Percentiles rank a stretch among this genome's conserved stretches.
Conservation (phyloP, 371 early-diverging fungal genomes). For the Mucor circinelloides region DNA sequence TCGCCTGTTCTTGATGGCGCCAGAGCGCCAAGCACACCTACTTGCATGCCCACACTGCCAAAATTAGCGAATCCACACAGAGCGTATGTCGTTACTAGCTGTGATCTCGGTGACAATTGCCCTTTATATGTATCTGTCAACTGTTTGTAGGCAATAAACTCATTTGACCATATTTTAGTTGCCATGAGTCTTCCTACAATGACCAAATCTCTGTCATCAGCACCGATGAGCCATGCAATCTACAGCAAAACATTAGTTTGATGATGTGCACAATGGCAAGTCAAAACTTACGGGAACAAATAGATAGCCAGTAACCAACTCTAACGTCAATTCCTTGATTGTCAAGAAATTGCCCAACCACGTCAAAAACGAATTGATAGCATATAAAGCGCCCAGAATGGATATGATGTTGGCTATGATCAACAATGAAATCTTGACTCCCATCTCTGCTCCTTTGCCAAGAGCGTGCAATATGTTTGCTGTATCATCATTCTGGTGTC, state of each 20-base stretch:
- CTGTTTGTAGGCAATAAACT: constrained; percentile 79
- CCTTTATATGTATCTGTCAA: constrained; percentile 31
- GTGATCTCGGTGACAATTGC: constrained; percentile 40
- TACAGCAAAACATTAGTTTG: background rate
- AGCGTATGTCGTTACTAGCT: constrained; percentile 66
- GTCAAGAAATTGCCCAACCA: constrained; percentile 79
- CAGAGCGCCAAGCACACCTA: constrained; percentile 73
- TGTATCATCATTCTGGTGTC: constrained; percentile 41
- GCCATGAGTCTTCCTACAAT: constrained; percentile 75
- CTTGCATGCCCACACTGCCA: constrained; percentile 80
- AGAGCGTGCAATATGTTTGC: constrained; percentile 84
- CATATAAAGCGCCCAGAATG: constrained; percentile 51
- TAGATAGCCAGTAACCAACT: constrained; percentile 75
- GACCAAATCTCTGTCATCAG: constrained; percentile 57
- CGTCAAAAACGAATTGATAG: constrained; percentile 72
- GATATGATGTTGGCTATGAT: constrained; percentile 79
- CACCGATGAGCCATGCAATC: constrained; percentile 80
- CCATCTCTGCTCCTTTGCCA: constrained; percentile 85
- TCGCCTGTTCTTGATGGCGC: constrained; percentile 74
- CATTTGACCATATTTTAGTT: constrained; percentile 82
- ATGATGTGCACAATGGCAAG: constrained; percentile 22
- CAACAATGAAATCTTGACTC: constrained; percentile 75
- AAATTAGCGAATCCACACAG: constrained; percentile 89
- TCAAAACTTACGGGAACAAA: constrained; percentile 73
- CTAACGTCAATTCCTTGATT: constrained; percentile 64